Evolutionary conservation across 163 green algal genomes (phyloP), one percentile per base, ranked within the genome.

Genomic region (Coccomyxa subellipsoidea): DNA sequence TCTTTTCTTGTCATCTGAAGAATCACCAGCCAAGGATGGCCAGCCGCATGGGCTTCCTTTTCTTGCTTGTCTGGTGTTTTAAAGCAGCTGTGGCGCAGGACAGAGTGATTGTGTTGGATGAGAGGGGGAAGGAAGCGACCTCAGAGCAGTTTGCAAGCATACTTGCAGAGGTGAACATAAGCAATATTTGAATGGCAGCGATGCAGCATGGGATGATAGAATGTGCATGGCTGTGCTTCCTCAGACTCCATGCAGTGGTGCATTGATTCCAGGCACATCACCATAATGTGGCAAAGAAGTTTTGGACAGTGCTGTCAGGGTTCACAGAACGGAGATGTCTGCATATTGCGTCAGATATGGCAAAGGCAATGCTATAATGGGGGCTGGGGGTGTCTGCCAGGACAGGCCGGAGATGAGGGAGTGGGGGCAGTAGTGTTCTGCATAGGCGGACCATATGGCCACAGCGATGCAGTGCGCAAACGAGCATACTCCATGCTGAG

Each of bases 361-460:
- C n/a, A n/a, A n/a, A n/a, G n/a, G n/a, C n/a, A n/a, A n/a, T n/a
- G n/a, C n/a, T n/a, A n/a, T n/a, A n/a, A n/a, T n/a, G n/a, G n/a
- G n/a, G n/a, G n/a, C 21, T 36, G 1, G 1, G 21, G 3, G 4
- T 73, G 66, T 34, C 2, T 32, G 29, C 66, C 66, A 73, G 66
- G 70, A 40, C 79, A 86, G 72, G 93, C 91, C 7, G 91, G 91
- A 0, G 92, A 95, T 29, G 73, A 89, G 0, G 87, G 90, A 34
- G 83, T 80, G 0, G 77, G 54, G 0, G 29, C 84, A 0, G 37
- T 98, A 0, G 90, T 88, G 3, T 97, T 98, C 73, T 92, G 88
- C 69, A 94, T 98, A 35, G 96, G 96, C 0, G 96, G 96, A 0
- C 93, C 96, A 0, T 96, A 94, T 88, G 96, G 94, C 0, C 94